Base-by-base conservation (phyloP, 257 asterid genomes). In the Cinchona pubescens region DNA sequence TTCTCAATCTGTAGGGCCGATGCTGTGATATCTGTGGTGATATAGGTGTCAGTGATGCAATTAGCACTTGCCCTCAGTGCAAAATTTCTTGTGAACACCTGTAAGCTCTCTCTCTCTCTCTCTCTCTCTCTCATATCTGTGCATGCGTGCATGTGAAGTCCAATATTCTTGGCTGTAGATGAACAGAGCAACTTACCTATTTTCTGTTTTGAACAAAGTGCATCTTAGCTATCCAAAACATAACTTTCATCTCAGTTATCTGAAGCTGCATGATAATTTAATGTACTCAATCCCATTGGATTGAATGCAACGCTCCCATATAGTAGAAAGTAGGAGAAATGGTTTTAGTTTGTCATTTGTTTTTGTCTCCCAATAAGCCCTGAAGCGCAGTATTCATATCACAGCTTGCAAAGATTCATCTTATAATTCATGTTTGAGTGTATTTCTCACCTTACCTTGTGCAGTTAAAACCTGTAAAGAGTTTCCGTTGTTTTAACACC, bases 21-120 rank as follows among this genome's bases (percentile, higher is more conserved):
- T 37, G 75, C 59, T 92, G 97, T 69, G 79, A 86, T 83, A 76
- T 83, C 35, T 92, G 97, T 75, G 97, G 97, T 65, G 80, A 79
- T 68, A 49, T 58, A 38, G 97, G 96, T 38, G 80, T 71, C 61
- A 42, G 21, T 18, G 86, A 85, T 1, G 86, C 85, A 75, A 51
- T 86, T 56, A 19, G 71, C 61, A 82, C 86, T 56, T 92, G 97
- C 82, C 10, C 62, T 61, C 75, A n/a, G 16, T 92, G 97, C 78
- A 85, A 85, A 79, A 79, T 25, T 46, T 82, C 62, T 72, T 42
- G 69, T n/a, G 88, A 80, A 78, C 97, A 92, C 78, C 65, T 75
- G 97, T 90, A 85, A 80, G 90, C 72, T 74, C 79, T 51, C 78
- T 74, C 25, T 66, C 37, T 67, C 51, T 75, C 77, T 74, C 68